A percentile compares a stretch with the other conserved stretches of the same genome.
phyloP scores from a whole-genome alignment of 345 rosid genomes.

The Litchi chinensis region DNA sequence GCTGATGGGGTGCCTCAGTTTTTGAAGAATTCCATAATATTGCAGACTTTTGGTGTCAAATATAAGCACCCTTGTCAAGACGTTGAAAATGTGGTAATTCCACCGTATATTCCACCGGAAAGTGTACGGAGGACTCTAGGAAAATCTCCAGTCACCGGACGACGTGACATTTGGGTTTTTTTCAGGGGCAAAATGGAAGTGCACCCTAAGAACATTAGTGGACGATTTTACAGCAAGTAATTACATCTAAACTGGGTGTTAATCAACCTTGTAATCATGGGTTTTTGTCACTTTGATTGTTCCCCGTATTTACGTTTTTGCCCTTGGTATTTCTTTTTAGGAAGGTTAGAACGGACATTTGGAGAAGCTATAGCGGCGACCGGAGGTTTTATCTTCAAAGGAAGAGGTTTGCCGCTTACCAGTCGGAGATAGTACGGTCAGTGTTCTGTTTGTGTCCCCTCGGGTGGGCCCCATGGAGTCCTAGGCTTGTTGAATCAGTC shows the following conservation, averaged over 20 bases:
- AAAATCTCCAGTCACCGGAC: conserved; percentile 42
- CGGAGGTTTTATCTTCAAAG: conserved; percentile 75
- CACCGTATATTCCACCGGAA: conserved; percentile 85
- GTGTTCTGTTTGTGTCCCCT: conserved; percentile 88
- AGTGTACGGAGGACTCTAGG: conserved; percentile 48
- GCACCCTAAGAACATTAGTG: conserved; percentile 90
- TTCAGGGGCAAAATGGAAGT: conserved; percentile 98
- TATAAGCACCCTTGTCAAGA: conserved; percentile 87
- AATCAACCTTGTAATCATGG: conserved; percentile 8
- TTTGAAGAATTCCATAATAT: conserved; percentile 73
- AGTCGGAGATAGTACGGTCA: conserved; percentile 75
- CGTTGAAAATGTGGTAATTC: conserved; percentile 80
- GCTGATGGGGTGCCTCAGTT: conserved; percentile 84
- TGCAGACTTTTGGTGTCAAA: conserved; percentile 91
- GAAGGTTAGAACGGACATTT: conserved; percentile 84
- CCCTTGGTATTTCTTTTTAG: conserved; percentile 33
- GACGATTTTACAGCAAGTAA: conserved; percentile 94
- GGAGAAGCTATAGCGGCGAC: conserved; percentile 67
- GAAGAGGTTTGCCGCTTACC: conserved; percentile 78
- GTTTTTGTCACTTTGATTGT: not conserved
- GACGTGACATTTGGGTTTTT: conserved; percentile 81
- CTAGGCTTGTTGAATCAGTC: conserved; percentile 84
- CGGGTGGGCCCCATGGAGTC: conserved; percentile 99
- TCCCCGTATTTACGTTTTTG: not conserved
- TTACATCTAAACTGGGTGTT: not conserved